Evolutionary conservation across 805 yeast species (phyloP).

Genomic region (Middelhovenomyces tepae): DNA sequence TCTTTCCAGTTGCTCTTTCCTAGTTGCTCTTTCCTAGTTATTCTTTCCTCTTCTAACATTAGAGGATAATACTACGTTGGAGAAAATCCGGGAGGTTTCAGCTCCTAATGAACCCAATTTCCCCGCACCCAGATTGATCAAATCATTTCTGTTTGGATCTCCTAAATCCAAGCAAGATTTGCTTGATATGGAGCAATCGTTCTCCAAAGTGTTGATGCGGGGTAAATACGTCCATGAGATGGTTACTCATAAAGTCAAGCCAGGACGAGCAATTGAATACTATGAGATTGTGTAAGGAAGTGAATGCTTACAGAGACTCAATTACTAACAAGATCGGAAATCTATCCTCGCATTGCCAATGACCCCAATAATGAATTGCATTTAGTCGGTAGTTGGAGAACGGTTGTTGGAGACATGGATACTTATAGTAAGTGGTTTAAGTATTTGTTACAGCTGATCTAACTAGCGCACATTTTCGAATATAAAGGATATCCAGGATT

Average conservation of each 20-base stretch:
- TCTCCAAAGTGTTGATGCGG: slow-evolving; percentile 28
- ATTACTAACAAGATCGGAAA: slow-evolving; percentile 17
- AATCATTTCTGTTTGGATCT: slow-evolving; percentile 33
- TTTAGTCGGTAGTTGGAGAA: slow-evolving; percentile 36
- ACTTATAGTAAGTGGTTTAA: slow-evolving; percentile 20
- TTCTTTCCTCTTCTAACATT: neutral
- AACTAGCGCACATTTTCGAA: slow-evolving; percentile 32
- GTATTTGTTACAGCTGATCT: neutral
- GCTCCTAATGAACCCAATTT: neutral
- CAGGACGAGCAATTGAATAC: slow-evolving; percentile 29
- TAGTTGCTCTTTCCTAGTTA: neutral
- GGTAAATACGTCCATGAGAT: slow-evolving; percentile 37
- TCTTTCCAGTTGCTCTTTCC: slow-evolving; percentile 1
- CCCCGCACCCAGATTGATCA: slow-evolving; percentile 24
- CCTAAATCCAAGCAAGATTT: slow-evolving; percentile 27
- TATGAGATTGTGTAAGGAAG: slow-evolving; percentile 23
- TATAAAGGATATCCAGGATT: slow-evolving; percentile 34
- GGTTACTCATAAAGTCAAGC: slow-evolving; percentile 29
- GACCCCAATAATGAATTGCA: slow-evolving; percentile 26
- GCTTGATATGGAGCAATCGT: slow-evolving; percentile 26
- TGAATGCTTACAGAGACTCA: neutral
- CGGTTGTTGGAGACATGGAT: slow-evolving; percentile 33
- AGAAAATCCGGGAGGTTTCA: slow-evolving; percentile 12
- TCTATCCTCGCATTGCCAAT: slow-evolving; percentile 27
- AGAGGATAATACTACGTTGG: slow-evolving; percentile 2